Conservation (phyloP, 2,329 filamentous ascomycete genomes). For the Fusarium pseudonygamai region DNA sequence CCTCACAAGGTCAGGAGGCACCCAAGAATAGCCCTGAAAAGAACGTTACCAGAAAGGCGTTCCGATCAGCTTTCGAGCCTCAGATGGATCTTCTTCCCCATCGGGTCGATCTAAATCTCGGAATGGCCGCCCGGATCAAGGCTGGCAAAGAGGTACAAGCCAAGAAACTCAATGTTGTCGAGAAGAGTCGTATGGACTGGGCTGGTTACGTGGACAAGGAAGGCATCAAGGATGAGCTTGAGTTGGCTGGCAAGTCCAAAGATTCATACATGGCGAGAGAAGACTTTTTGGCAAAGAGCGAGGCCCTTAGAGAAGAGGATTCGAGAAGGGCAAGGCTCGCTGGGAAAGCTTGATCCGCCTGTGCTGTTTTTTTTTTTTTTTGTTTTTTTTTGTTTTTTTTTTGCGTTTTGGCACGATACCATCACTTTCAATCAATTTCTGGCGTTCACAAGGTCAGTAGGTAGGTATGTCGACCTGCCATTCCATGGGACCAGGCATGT, state of each 20-base stretch:
- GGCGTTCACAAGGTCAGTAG: not conserved
- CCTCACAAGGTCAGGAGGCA: conserved; percentile 53
- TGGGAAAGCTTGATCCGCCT: conserved; percentile 41
- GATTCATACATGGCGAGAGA: conserved; percentile 69
- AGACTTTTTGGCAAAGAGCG: conserved; percentile 73
- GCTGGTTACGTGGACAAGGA: conserved; percentile 76
- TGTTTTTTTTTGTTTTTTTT: not conserved
- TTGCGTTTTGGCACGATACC: conserved; percentile 42
- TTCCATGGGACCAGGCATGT: not conserved
- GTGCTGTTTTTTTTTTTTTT: not conserved
- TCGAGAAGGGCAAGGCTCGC: conserved; percentile 63
- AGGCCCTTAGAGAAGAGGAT: conserved; percentile 69
- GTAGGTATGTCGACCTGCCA: not conserved
- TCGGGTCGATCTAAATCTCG: conserved; percentile 67
- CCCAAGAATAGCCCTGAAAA: conserved; percentile 49
- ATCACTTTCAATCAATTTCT: conserved; percentile 4
- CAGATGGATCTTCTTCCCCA: conserved; percentile 53
- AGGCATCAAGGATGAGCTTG: conserved; percentile 74
- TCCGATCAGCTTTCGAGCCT: conserved; percentile 72
- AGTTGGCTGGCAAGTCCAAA: conserved; percentile 71
- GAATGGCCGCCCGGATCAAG: conserved; percentile 59
- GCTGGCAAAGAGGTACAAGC: conserved; percentile 61
- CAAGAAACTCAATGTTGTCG: conserved; percentile 75
- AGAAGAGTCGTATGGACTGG: conserved; percentile 80
- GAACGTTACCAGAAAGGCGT: conserved; percentile 62